These are phyloP conservation scores for Avena atlantica DNA, from an alignment of 176 grass and related monocot species.

Conservation along the genomic window DNA sequence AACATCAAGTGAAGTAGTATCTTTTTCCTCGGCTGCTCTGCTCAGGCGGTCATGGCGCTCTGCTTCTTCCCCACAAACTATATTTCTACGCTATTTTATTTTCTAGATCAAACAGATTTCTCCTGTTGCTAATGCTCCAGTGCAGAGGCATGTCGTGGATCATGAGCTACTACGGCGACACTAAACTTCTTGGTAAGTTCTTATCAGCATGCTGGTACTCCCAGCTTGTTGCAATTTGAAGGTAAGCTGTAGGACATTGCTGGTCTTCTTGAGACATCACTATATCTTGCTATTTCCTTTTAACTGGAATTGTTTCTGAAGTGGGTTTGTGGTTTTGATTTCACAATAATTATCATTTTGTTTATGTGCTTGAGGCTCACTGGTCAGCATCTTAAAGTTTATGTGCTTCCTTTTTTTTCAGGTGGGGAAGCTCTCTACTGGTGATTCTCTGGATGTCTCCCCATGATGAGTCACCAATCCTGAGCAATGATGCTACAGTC, in stretches of 20 bases:
- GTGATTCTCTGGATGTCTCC: constrained; percentile 94
- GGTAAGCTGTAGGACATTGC: constrained; percentile 40
- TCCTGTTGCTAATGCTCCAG: background rate
- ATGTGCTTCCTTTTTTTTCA: constrained; percentile 2
- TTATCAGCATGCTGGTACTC: background rate
- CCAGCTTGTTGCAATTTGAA: constrained; percentile 50
- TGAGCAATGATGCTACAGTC: constrained; percentile 77
- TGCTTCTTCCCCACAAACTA: background rate
- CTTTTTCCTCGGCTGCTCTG: background rate
- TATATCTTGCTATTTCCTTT: constrained; percentile 7
- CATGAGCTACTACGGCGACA: constrained; percentile 43
- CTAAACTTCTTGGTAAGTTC: constrained; percentile 38
- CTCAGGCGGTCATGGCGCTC: background rate
- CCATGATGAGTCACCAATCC: constrained; percentile 73
- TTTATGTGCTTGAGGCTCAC: background rate
- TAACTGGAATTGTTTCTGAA: background rate
- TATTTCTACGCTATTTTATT: background rate
- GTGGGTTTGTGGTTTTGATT: background rate
- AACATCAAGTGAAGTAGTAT: background rate
- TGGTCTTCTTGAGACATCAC: background rate
- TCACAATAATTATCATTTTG: background rate
- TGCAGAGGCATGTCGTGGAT: constrained; percentile 26
- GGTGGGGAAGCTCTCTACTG: constrained; percentile 93
- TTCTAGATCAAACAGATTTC: no score
- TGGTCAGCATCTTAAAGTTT: background rate